These are phyloP conservation scores for Cryptococcus wingfieldii DNA, from an alignment of 1,284 basidiomycete species.

Conservation along the genomic window DNA sequence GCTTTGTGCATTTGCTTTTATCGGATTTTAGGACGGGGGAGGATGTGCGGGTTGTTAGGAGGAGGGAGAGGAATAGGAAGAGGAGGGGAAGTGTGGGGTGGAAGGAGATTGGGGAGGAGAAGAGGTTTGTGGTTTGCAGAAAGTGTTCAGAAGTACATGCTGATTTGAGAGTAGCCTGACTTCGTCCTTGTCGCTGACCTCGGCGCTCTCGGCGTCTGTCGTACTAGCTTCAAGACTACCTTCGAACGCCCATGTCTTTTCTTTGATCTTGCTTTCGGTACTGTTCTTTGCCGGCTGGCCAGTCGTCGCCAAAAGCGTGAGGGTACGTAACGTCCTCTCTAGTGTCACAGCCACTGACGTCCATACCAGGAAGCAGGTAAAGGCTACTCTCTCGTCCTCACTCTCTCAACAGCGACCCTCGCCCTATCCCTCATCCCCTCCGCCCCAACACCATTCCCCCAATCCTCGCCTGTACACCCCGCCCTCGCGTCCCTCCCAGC, in stretches of 20 bases:
- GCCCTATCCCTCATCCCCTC: constrained; percentile 30
- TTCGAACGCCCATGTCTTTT: constrained; percentile 82
- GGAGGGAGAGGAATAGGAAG: constrained; percentile 11
- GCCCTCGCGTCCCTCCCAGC: constrained; percentile 16
- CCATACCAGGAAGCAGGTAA: constrained; percentile 26
- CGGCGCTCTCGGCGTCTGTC: constrained; percentile 87
- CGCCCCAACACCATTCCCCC: background rate
- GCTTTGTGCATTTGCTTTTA: constrained; percentile 60
- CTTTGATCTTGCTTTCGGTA: constrained; percentile 80
- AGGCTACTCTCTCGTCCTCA: constrained; percentile 31
- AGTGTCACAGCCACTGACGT: too few species aligned
- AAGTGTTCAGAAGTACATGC: background rate
- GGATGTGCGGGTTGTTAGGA: constrained; percentile 29
- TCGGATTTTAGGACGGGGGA: constrained; percentile 59
- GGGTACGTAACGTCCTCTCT: constrained; percentile 53
- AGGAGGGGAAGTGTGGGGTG: constrained; percentile 3
- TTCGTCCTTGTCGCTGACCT: constrained; percentile 89
- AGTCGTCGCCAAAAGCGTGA: constrained; percentile 68
- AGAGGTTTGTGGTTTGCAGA: constrained; percentile 4
- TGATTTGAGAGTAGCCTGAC: constrained; percentile 59
- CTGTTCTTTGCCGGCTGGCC: constrained; percentile 83
- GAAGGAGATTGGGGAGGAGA: constrained; percentile 9
- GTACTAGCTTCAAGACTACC: constrained; percentile 86
- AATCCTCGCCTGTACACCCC: background rate
- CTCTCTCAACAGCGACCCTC: constrained; percentile 30